phyloP scores from a whole-genome alignment of 495 filamentous ascomycete genomes.

The Aspergillus saccharolyticus region DNA sequence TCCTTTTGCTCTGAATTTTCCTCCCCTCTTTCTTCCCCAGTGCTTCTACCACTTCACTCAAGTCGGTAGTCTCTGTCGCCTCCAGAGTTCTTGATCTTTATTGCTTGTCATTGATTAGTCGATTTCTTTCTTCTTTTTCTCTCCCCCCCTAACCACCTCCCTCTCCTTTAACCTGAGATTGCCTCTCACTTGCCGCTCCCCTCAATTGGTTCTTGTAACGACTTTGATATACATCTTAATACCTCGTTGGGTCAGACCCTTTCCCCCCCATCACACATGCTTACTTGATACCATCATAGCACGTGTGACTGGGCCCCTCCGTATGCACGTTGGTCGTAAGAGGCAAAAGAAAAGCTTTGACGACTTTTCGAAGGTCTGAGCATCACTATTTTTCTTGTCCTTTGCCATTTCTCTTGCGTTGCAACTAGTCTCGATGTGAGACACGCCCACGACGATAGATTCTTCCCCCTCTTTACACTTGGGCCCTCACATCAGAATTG shows the following conservation, averaged over 20 bases:
- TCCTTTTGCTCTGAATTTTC: background rate
- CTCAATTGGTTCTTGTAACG: background rate
- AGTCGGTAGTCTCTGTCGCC: too few species aligned
- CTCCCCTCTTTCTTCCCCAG: background rate
- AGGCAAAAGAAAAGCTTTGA: background rate
- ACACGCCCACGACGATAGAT: background rate
- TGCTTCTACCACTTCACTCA: background rate
- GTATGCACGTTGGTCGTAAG: constrained; percentile 3
- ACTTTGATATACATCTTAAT: background rate
- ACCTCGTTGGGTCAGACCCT: background rate
- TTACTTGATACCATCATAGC: background rate
- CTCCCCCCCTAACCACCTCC: too few species aligned
- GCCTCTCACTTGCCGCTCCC: background rate
- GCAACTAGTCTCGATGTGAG: background rate
- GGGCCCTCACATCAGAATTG: background rate
- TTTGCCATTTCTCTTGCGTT: background rate
- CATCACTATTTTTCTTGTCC: background rate
- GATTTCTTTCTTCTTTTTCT: constrained; percentile 3
- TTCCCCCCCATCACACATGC: background rate
- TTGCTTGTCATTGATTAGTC: constrained; percentile 19
- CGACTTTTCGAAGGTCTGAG: background rate
- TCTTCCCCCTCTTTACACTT: background rate
- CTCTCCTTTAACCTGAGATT: background rate
- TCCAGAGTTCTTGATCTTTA: too few species aligned
- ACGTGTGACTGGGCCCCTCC: background rate